These are phyloP conservation scores for Lodderomyces beijingensis DNA, from an alignment of 1,139 yeast species.

Conservation along the genomic window DNA sequence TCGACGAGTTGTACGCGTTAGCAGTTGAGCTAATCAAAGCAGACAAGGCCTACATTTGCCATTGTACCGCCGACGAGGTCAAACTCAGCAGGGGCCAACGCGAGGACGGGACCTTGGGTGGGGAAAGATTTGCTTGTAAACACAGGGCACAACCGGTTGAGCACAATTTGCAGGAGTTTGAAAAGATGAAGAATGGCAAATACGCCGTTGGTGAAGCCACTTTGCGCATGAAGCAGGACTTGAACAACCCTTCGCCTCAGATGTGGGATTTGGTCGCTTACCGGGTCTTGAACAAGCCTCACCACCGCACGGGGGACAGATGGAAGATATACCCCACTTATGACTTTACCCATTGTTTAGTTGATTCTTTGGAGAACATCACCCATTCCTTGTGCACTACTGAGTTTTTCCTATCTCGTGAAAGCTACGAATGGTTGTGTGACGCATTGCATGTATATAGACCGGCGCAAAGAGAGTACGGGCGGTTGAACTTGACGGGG, in stretches of 20 bases:
- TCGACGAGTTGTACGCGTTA: conserved; percentile 81
- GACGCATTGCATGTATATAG: conserved; percentile 75
- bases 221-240: conserved; percentile 92
- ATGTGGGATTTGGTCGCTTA: conserved; percentile 95
- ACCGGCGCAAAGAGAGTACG: conserved; percentile 96
- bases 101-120: conserved; percentile 97
- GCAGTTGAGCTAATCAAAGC: conserved; percentile 84
- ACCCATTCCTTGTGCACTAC: conserved; percentile 96
- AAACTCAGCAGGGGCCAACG: conserved; percentile 89
- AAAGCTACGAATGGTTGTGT: conserved; percentile 96
- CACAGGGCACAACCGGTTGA: conserved; percentile 90
- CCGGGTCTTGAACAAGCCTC: conserved; percentile 95
- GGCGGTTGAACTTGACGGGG: conserved; percentile 92
- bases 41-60: conserved; percentile 96
- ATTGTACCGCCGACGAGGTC: conserved; percentile 89
- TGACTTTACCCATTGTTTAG: conserved; percentile 97
- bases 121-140: conserved; percentile 75
- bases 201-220: conserved; percentile 87
- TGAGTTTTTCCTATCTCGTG: conserved; percentile 96
- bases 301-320: conserved; percentile 84
- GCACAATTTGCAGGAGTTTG: conserved; percentile 80
- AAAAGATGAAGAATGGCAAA: conserved; percentile 90
- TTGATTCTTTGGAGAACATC: conserved; percentile 91
- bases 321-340: conserved; percentile 98
- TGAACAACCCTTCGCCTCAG: conserved; percentile 84